A percentile compares a stretch with the other conserved stretches of the same genome.
phyloP scores from a whole-genome alignment of 495 filamentous ascomycete species.

The Immersiella caudata region DNA sequence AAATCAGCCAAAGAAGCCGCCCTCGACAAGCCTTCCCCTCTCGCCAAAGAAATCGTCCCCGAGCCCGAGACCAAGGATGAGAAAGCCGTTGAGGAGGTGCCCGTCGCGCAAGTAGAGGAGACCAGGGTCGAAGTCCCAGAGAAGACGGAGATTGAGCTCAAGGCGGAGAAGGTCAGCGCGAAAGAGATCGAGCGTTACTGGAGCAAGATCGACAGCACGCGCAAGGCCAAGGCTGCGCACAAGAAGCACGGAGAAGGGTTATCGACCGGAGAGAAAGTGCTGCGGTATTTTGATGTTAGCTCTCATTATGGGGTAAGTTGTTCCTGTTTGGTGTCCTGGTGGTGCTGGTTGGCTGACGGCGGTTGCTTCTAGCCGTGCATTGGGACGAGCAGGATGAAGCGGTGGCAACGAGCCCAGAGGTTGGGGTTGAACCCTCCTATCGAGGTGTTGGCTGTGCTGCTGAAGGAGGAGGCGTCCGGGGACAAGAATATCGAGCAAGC shows the following conservation, averaged over 20 bases:
- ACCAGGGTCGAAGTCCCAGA: slow-evolving; percentile 29
- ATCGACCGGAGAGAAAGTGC: slow-evolving; percentile 75
- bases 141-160: slow-evolving; percentile 54
- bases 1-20: slow-evolving; percentile 53
- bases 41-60: slow-evolving; percentile 28
- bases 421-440: slow-evolving; percentile 83
- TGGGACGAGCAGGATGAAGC: slow-evolving; percentile 76
- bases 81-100: slow-evolving; percentile 22
- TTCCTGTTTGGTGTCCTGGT: background rate
- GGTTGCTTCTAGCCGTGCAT: slow-evolving; percentile 71
- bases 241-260: slow-evolving; percentile 61
- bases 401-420: slow-evolving; percentile 83
- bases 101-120: slow-evolving; percentile 23
- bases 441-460: slow-evolving; percentile 84
- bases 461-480: slow-evolving; percentile 67
- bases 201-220: slow-evolving; percentile 62
- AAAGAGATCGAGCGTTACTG: slow-evolving; percentile 73
- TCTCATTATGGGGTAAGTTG: slow-evolving; percentile 83
- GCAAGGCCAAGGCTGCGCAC: slow-evolving; percentile 61
- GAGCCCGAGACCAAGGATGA: slow-evolving; percentile 30
- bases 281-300: slow-evolving; percentile 86
- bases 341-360: slow-evolving; percentile 3
- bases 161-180: slow-evolving; percentile 62
- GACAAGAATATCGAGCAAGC: slow-evolving; percentile 58
- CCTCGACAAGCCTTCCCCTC: slow-evolving; percentile 41